Conservation (phyloP, 179 eudicot genomes). For the Spergularia azorica region DNA sequence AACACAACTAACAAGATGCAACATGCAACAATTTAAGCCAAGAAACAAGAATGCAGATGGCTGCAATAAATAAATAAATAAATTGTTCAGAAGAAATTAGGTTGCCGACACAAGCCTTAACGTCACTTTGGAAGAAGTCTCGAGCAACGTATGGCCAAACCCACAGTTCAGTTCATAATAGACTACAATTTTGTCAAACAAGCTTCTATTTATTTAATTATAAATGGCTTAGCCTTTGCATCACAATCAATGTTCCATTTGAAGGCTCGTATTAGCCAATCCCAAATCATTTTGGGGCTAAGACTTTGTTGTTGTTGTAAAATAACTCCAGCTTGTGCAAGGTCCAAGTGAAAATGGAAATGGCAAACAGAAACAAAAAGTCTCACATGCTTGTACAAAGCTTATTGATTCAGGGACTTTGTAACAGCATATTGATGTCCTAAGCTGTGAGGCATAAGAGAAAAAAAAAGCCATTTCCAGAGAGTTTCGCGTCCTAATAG, state of each 20-base stretch:
- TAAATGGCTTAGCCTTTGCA: not conserved
- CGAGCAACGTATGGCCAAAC: not conserved
- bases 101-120: not conserved
- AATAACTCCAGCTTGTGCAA: not conserved
- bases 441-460: not conserved
- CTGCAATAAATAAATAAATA: no score
- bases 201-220: not conserved
- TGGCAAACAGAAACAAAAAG: not conserved
- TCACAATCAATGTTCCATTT: not conserved
- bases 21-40: not conserved
- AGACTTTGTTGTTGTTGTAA: not conserved
- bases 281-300: not conserved
- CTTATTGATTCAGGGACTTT: no score
- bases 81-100: not conserved
- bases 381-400: not conserved
- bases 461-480: not conserved
- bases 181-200: not conserved
- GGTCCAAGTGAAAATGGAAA: not conserved
- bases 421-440: not conserved
- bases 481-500: not conserved
- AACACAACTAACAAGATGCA: constrained; percentile 19
- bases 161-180: not conserved
- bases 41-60: constrained; percentile 11
- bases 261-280: not conserved
- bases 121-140: not conserved